Evolutionary conservation across 441 rosid species (phyloP).

Genomic region (Syzygium malaccense): DNA sequence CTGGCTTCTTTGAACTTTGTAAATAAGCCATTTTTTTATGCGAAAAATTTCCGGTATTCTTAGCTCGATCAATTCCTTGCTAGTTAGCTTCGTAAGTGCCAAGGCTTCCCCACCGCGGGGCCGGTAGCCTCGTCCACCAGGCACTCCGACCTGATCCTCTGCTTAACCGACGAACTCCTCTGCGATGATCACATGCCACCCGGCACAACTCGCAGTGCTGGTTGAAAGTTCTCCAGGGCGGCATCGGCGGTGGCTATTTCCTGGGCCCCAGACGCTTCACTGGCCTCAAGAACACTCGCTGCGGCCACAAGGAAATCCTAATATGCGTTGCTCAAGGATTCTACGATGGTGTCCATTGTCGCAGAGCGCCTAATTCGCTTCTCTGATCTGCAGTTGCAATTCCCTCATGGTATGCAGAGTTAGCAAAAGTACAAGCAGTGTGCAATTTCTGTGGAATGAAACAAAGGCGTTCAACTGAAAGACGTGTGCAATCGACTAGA

Average conservation of each 20-base stretch:
- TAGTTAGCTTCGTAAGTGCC: too few relatives aligned
- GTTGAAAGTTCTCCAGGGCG: slow-evolving; percentile 74
- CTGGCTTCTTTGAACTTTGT: too few relatives aligned
- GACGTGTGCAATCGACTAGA: too few relatives aligned
- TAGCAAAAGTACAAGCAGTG: background rate
- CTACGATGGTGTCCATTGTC: slow-evolving; percentile 63
- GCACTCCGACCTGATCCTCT: slow-evolving; percentile 81
- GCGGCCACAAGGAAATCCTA: slow-evolving; percentile 68
- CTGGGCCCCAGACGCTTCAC: slow-evolving; percentile 41
- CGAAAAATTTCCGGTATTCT: too few relatives aligned
- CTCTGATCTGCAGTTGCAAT: background rate
- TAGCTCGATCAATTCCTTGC: too few relatives aligned
- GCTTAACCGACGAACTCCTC: slow-evolving; percentile 85
- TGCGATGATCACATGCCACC: slow-evolving; percentile 84
- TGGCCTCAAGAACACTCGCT: slow-evolving; percentile 60
- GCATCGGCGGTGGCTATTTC: slow-evolving; percentile 44
- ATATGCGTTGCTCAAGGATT: slow-evolving; percentile 54
- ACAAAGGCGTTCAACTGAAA: too few relatives aligned
- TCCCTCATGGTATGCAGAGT: background rate
- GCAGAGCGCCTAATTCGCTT: too few relatives aligned
- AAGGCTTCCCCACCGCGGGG: too few relatives aligned
- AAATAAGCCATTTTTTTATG: too few relatives aligned
- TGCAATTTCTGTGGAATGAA: background rate
- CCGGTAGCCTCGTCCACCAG: slow-evolving; percentile 18
- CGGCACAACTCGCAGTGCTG: slow-evolving; percentile 79